Evolutionary conservation across 2,329 filamentous ascomycete species (phyloP).

Genomic region (Cytospora piceae): DNA sequence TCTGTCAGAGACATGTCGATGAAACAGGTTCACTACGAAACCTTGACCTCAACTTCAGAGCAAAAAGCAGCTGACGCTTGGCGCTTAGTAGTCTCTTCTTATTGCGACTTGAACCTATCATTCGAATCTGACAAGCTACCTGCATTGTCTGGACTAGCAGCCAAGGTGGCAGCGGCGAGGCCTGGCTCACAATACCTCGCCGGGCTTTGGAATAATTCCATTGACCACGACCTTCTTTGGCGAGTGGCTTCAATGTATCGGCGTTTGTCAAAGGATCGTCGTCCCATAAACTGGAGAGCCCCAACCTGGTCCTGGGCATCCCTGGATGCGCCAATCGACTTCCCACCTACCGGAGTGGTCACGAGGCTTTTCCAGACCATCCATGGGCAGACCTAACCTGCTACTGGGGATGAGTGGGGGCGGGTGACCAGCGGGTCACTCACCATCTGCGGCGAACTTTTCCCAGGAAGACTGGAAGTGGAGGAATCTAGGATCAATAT

Average conservation of each 20-base stretch:
- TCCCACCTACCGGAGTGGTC: not conserved
- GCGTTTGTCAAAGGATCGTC: not conserved
- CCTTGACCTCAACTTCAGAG: not conserved
- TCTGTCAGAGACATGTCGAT: not conserved
- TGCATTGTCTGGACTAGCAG: not conserved
- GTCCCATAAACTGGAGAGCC: not conserved
- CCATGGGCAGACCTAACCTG: not conserved
- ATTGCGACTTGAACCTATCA: not conserved
- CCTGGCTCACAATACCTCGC: not conserved
- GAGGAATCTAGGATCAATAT: not conserved
- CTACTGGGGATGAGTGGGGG: not conserved
- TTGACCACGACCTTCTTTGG: not conserved
- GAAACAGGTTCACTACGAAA: not conserved
- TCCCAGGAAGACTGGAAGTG: not conserved
- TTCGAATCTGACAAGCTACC: not conserved
- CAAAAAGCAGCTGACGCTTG: not conserved
- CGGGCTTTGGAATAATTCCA: not conserved
- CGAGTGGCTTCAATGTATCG: not conserved
- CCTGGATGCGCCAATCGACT: not conserved
- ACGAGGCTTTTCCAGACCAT: not conserved
- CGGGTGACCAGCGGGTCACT: not conserved
- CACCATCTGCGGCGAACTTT: not conserved
- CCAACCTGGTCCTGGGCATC: constrained; percentile 1
- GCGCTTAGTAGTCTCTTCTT: not conserved
- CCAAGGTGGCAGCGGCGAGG: not conserved